Base-by-base conservation (phyloP, 2,329 filamentous ascomycete genomes). In the Fusarium pseudonygamai region DNA sequence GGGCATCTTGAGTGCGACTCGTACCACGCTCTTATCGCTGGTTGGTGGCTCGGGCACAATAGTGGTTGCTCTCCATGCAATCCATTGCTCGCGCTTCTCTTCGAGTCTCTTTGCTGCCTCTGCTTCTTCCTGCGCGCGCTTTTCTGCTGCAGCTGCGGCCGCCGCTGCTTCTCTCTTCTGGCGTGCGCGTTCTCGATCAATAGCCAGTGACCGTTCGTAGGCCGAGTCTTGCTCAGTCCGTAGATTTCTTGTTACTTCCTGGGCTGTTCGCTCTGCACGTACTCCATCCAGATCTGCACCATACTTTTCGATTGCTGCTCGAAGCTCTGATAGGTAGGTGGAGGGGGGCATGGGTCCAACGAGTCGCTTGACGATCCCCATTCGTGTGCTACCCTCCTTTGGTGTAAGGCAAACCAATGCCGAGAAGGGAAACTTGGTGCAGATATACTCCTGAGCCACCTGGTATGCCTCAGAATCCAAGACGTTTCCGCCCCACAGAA, bases 391-490 rank as follows among this genome's bases (percentile, higher is more conserved):
- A 5, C 93, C 93, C 69, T 96, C 91, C 74, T 92, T 92, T 0
- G 95, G 95, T 0, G 95, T 97, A 73, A 98, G 92, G 64, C 94
- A 95, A 34, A 98, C 91, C 7, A 98, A 83, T 20, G 92, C 94
- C 1, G 93, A 91, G 80, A 97, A 98, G 15, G 96, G 96, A 78
- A 96, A 98, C 80, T 97, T 97, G 67, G 94, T 97, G 82, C 93
- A 96, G 75, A 92, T 92, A 71, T 98, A 90, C 50, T 95, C 94
- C 18, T 90, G 88, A n/a, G 95, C 91, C 45, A 98, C 94, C 80
- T 98, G 95, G 82, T 97, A 98, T 10, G 96, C 94, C 83, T 99
- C 96, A 7, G 94, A 93, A 80, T 99, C 96, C 72, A 95, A 90
- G 2, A 98, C 93, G 75, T 95, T 97, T 52, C 96, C 96, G 45